Evolutionary conservation across 768 basidiomycete genomes (phyloP).

Genomic region (Trametes villosa): DNA sequence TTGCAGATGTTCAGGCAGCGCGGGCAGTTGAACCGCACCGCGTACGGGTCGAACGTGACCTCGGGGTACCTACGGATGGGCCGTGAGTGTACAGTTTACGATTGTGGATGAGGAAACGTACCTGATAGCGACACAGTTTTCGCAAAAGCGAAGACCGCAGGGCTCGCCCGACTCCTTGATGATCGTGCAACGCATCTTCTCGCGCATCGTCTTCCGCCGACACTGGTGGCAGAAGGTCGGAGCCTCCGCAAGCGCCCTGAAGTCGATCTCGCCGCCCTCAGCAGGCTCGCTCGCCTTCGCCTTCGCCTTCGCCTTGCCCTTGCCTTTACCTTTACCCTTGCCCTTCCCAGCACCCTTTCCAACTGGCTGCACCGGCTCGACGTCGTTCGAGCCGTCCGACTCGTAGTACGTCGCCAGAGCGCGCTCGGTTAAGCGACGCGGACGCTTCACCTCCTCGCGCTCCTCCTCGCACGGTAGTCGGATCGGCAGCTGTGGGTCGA

Average conservation of each 20-base stretch:
- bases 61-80: slow-evolving; percentile 41
- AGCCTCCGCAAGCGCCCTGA: slow-evolving; percentile 9
- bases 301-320: slow-evolving; percentile 17
- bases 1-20: slow-evolving; percentile 50
- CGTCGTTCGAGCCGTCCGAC: neutral
- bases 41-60: slow-evolving; percentile 38
- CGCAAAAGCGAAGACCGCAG: slow-evolving; percentile 42
- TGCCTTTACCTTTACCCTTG: slow-evolving; percentile 14
- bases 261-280: neutral
- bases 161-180: slow-evolving; percentile 13
- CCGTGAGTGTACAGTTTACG: neutral
- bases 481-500: neutral
- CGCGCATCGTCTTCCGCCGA: slow-evolving; percentile 29
- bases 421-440: slow-evolving; percentile 11
- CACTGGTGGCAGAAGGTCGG: slow-evolving; percentile 44
- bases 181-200: slow-evolving; percentile 44
- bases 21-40: slow-evolving; percentile 47
- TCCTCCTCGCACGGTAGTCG: slow-evolving; percentile 6
- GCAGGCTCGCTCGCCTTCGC: neutral
- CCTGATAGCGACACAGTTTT: slow-evolving; percentile 40
- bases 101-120: slow-evolving; percentile 18
- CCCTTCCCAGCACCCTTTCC: neutral
- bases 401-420: slow-evolving; percentile 2
- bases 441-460: slow-evolving; percentile 8
- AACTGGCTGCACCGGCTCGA: no score